Conservation (phyloP, 371 early-diverging fungal species). For the Lichtheimia ramosa region DNA sequence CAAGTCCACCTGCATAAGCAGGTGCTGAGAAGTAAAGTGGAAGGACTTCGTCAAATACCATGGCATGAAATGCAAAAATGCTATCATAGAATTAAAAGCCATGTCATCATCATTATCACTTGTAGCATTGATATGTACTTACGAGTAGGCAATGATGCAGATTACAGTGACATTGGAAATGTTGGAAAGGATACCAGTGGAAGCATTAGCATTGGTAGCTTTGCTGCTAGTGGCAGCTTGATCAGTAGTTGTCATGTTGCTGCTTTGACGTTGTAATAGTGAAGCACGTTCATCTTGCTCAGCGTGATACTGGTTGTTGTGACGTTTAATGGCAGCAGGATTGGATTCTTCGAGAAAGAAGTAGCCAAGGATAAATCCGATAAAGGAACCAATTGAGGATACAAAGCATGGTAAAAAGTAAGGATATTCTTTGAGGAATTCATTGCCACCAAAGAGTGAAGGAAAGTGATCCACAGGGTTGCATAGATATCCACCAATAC, state of each 20-base stretch:
- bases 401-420: slow-evolving; percentile 88
- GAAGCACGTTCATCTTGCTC: too few relatives aligned
- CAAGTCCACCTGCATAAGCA: slow-evolving; percentile 48
- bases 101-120: neutral
- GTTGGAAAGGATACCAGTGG: neutral
- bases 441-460: slow-evolving; percentile 60
- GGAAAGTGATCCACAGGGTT: slow-evolving; percentile 78
- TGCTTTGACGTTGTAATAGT: neutral
- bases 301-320: neutral
- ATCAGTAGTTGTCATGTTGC: slow-evolving; percentile 1
- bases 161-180: slow-evolving; percentile 27
- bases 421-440: slow-evolving; percentile 70
- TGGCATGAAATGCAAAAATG: slow-evolving; percentile 64
- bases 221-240: neutral
- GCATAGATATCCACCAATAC: slow-evolving; percentile 78
- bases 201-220: neutral
- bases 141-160: slow-evolving; percentile 44
- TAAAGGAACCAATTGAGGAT: slow-evolving; percentile 60
- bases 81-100: slow-evolving; percentile 9
- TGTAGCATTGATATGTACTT: slow-evolving; percentile 20
- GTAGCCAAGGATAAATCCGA: slow-evolving; percentile 68
- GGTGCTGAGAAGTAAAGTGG: slow-evolving; percentile 64
- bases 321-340: slow-evolving; percentile 22
- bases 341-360: slow-evolving; percentile 79
- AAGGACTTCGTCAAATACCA: slow-evolving; percentile 77